Evolutionary conservation across 73 alveolate species (phyloP).

Genomic region (Symbiodinium pilosum): DNA sequence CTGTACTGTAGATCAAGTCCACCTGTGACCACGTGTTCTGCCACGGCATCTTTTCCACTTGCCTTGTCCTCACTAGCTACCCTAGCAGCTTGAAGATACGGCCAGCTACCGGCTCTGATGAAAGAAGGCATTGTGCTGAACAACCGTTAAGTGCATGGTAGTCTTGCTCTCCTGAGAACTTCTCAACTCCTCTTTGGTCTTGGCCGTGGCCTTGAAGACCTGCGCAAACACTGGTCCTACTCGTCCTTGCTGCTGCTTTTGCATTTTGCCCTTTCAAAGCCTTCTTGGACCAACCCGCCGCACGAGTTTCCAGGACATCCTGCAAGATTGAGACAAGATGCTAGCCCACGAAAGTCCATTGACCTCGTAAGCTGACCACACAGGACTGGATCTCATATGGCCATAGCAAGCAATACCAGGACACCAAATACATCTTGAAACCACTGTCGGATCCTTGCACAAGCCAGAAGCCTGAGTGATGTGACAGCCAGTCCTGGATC

Average conservation of each 20-base stretch:
- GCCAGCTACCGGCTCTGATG: too few species aligned
- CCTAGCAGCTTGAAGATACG: background rate
- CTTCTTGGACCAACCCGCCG: constrained; percentile 89
- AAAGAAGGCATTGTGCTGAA: too few species aligned
- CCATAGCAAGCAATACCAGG: too few species aligned
- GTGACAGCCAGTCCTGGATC: constrained; percentile 95
- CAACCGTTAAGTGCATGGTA: too few species aligned
- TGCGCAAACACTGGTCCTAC: background rate
- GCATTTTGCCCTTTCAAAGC: too few species aligned
- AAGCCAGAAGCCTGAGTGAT: too few species aligned
- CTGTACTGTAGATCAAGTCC: background rate
- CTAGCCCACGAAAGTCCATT: too few species aligned
- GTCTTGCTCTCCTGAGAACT: background rate
- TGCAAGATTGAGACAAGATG: too few species aligned
- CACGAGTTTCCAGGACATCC: constrained; percentile 72
- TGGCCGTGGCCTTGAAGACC: constrained; percentile 85
- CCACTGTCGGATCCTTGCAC: too few species aligned
- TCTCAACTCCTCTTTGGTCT: constrained; percentile 89
- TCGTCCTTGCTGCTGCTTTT: background rate
- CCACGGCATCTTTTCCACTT: constrained; percentile 32
- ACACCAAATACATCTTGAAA: too few species aligned
- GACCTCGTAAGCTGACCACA: too few species aligned
- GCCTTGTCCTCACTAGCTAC: constrained; percentile 24
- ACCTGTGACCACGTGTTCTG: constrained; percentile 90
- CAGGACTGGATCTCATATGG: too few species aligned